Percentiles rank a stretch among this genome's conserved stretches.
Conservation (phyloP, 169 alveolate species). For the Eimeria maxima region DNA sequence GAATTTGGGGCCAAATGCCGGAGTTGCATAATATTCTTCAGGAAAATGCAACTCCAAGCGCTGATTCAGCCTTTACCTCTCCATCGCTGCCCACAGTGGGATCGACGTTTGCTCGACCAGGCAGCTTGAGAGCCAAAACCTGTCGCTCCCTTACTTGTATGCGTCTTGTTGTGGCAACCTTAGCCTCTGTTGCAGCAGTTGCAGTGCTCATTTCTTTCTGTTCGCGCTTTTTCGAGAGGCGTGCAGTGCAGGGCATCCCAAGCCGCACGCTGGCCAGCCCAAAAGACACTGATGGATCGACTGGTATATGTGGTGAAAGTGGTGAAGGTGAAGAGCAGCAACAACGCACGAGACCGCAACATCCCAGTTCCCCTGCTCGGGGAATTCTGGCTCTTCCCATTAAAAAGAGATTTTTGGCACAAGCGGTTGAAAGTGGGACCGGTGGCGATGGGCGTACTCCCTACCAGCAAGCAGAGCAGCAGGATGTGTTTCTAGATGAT, state of each 20-base stretch:
- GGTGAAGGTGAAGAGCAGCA: background rate
- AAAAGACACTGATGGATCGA: background rate
- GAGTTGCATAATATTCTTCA: background rate
- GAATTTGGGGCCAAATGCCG: background rate
- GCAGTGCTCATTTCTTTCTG: background rate
- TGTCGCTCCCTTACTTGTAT: background rate
- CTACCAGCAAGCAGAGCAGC: background rate
- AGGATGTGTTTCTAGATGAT: background rate
- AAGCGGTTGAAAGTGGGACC: background rate
- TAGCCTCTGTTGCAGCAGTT: background rate
- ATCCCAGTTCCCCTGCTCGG: background rate
- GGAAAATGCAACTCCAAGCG: background rate
- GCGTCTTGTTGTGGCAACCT: background rate
- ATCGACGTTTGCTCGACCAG: background rate
- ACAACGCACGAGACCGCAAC: background rate
- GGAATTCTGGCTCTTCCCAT: background rate
- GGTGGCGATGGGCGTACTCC: background rate
- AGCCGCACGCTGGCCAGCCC: constrained; percentile 35
- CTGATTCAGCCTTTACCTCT: background rate
- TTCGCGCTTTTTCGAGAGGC: background rate
- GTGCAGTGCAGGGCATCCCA: background rate
- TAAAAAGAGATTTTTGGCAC: background rate
- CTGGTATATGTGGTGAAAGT: background rate
- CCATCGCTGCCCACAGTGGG: background rate
- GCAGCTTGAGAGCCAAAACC: background rate